Conservation (phyloP, 192 early-diverging fungal genomes). For the Entomortierella chlamydospora region DNA sequence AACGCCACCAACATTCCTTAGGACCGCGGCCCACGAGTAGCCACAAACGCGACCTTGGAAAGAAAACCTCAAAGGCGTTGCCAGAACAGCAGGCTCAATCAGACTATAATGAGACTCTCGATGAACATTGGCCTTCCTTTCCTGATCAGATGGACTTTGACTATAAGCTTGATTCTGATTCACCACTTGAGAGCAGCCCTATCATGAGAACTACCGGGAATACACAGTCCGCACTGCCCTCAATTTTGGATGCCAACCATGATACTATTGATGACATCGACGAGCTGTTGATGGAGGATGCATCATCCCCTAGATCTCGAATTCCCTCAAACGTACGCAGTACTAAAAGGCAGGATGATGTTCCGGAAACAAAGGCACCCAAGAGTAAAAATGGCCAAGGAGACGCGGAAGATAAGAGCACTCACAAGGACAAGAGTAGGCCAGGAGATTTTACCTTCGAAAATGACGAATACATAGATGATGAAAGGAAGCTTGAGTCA, state of each 20-base stretch:
- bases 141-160: slow-evolving; percentile 1
- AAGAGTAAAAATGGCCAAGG: no score
- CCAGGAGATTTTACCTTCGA: no score
- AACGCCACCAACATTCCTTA: slow-evolving; percentile 3
- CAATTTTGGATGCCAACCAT: background rate
- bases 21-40: background rate
- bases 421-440: no score
- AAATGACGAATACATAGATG: no score
- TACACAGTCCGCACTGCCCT: background rate
- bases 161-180: slow-evolving; percentile 8
- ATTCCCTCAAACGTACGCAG: background rate
- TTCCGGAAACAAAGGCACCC: no score
- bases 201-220: background rate
- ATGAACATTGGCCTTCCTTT: background rate
- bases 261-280: slow-evolving; percentile 27
- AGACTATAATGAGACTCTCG: background rate
- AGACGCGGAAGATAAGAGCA: no score
- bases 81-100: background rate
- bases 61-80: background rate
- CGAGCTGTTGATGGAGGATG: slow-evolving; percentile 5
- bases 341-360: background rate
- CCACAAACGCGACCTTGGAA: background rate
- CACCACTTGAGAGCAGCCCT: background rate
- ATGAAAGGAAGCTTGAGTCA: no score
- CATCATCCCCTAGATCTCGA: background rate